Evolutionary conservation across 106 monocot genomes (phyloP).

Genomic region (Platanthera guangdongensis): DNA sequence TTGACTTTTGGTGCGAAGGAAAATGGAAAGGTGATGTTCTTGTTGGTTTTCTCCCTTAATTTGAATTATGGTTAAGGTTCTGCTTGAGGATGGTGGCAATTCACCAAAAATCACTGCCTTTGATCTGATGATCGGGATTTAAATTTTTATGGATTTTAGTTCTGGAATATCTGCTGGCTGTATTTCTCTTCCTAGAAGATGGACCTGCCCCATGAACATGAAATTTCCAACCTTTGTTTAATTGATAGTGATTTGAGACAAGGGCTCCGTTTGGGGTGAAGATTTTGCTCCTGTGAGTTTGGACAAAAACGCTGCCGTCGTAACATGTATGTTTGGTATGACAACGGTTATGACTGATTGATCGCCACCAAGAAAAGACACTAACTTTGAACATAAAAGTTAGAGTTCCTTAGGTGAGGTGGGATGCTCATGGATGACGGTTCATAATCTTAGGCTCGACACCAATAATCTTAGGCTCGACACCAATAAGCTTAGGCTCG

Average conservation of each 20-base stretch:
- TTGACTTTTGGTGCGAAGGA: conserved; percentile 65
- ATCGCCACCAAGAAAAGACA: too few species aligned
- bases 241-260: not conserved
- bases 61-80: not conserved
- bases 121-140: not conserved
- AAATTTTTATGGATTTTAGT: not conserved
- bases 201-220: not conserved
- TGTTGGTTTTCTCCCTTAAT: not conserved
- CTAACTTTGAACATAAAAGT: too few species aligned
- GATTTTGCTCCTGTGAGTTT: too few species aligned
- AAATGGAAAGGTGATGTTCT: conserved; percentile 59
- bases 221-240: not conserved
- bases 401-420: too few species aligned
- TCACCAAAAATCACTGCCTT: not conserved
- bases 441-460: too few species aligned
- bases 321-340: too few species aligned
- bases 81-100: not conserved
- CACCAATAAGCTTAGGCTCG: too few species aligned
- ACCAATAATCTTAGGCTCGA: too few species aligned
- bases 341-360: too few species aligned
- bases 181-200: not conserved
- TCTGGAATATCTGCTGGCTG: not conserved
- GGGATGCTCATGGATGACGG: too few species aligned
- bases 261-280: too few species aligned
- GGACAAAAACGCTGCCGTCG: too few species aligned